phyloP scores from a whole-genome alignment of 2,329 filamentous ascomycete species.

The Diaporthe ampelina region DNA sequence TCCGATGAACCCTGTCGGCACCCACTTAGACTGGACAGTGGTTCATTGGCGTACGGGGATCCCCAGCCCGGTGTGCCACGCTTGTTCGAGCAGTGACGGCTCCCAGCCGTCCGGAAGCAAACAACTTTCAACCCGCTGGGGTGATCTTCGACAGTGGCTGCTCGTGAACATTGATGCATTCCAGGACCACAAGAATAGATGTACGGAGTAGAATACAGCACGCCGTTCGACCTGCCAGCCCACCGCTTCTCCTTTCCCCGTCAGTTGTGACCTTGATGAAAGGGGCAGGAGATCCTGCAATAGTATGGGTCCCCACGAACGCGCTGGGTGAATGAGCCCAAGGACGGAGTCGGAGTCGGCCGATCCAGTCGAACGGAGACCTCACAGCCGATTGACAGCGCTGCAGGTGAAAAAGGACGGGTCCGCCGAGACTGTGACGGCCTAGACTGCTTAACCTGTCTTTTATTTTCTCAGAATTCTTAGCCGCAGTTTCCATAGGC shows the following conservation, averaged over 20 bases:
- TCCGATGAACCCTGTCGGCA: constrained; percentile 31
- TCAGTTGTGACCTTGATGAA: neutral
- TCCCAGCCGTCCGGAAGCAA: constrained; percentile 26
- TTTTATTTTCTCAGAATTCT: neutral
- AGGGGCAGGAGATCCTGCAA: neutral
- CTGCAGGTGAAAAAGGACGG: constrained; percentile 23
- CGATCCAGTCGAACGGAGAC: neutral
- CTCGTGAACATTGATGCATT: neutral
- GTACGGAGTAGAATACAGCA: neutral
- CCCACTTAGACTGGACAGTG: constrained; percentile 13
- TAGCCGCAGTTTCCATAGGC: neutral
- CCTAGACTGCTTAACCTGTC: neutral
- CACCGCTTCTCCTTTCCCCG: neutral
- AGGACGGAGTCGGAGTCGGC: neutral
- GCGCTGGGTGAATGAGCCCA: neutral
- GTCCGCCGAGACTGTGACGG: neutral
- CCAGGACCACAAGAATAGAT: neutral
- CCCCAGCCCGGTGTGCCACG: constrained; percentile 19
- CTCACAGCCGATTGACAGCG: neutral
- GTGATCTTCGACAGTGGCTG: constrained; percentile 27
- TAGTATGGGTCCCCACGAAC: neutral
- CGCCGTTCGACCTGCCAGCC: neutral
- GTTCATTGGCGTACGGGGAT: constrained; percentile 29
- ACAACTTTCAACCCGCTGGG: constrained; percentile 44
- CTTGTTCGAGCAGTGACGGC: constrained; percentile 27